Evolutionary conservation across 805 yeast species (phyloP).

Genomic region (Maudiozyma turicensis): DNA sequence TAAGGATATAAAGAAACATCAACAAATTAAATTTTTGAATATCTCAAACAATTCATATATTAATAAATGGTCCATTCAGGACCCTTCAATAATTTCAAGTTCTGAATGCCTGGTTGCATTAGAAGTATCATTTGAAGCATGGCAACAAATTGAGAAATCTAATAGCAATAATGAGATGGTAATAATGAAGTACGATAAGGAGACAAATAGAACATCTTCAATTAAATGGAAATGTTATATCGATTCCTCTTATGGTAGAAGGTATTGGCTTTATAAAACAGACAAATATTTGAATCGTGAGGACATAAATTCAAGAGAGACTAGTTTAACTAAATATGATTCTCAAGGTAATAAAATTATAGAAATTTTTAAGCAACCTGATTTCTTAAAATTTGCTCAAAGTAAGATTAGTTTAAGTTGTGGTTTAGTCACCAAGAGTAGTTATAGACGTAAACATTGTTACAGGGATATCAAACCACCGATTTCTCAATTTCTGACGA

Average conservation of each 20-base stretch:
- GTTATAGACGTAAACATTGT: conserved; percentile 19
- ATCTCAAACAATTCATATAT: conserved; percentile 53
- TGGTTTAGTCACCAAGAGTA: conserved; percentile 24
- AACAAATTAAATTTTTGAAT: conserved; percentile 49
- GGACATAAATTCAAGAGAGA: conserved; percentile 22
- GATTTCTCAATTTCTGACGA: conserved; percentile 26
- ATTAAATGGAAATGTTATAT: conserved; percentile 28
- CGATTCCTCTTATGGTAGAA: conserved; percentile 46
- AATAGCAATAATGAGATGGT: conserved; percentile 21
- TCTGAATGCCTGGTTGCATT: conserved; percentile 47
- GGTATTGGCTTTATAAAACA: conserved; percentile 68
- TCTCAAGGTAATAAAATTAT: conserved; percentile 53
- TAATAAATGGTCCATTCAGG: conserved; percentile 50
- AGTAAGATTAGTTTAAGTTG: conserved; percentile 33
- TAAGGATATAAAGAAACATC: conserved; percentile 13
- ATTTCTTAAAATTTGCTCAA: conserved; percentile 32
- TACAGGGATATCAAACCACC: conserved; percentile 28
- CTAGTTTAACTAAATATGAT: conserved; percentile 47
- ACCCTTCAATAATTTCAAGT: conserved; percentile 35
- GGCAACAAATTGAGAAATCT: conserved; percentile 27
- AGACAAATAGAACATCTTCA: conserved; percentile 9
- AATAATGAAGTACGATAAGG: conserved; percentile 12
- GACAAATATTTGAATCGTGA: conserved; percentile 28
- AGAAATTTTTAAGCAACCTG: conserved; percentile 31
- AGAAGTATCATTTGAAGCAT: conserved; percentile 52